These are phyloP conservation scores for Phaeomoniella chlamydospora DNA, from an alignment of 2,329 filamentous ascomycete genomes.

Conservation along the genomic window DNA sequence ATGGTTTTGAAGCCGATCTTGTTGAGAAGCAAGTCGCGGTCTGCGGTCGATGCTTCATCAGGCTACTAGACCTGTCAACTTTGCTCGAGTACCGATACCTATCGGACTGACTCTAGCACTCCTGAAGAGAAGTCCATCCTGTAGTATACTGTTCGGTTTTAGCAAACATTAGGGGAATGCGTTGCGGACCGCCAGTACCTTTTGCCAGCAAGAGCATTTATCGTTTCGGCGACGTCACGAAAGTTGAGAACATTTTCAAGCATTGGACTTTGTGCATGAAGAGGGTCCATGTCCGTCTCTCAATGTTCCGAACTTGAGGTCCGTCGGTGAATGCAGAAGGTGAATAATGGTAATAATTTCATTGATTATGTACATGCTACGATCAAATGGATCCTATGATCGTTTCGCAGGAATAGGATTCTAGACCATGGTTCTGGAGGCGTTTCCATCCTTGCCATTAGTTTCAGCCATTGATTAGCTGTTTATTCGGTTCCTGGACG, in stretches of 20 bases:
- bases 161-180: too few species aligned
- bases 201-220: conserved; percentile 32
- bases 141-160: conserved; percentile 30
- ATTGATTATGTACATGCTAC: too few species aligned
- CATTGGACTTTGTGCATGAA: neutral
- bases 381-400: too few species aligned
- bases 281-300: neutral
- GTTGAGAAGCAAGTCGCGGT: conserved; percentile 44
- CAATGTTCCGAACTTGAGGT: too few species aligned
- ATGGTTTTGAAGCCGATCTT: conserved; percentile 55
- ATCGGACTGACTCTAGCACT: conserved; percentile 48
- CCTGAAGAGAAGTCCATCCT: conserved; percentile 51
- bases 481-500: too few species aligned
- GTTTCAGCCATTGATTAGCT: too few species aligned
- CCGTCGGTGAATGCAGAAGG: too few species aligned
- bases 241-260: conserved; percentile 58
- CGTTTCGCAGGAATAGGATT: too few species aligned
- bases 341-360: too few species aligned
- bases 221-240: conserved; percentile 55
- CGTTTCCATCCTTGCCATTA: too few species aligned
- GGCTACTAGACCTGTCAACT: conserved; percentile 10
- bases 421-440: too few species aligned
- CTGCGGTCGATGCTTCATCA: conserved; percentile 57
- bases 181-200: too few species aligned
- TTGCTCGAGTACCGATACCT: conserved; percentile 2